These are phyloP conservation scores for Carex myosuroides DNA, from an alignment of 176 grass and related monocot genomes.

Conservation along the genomic window DNA sequence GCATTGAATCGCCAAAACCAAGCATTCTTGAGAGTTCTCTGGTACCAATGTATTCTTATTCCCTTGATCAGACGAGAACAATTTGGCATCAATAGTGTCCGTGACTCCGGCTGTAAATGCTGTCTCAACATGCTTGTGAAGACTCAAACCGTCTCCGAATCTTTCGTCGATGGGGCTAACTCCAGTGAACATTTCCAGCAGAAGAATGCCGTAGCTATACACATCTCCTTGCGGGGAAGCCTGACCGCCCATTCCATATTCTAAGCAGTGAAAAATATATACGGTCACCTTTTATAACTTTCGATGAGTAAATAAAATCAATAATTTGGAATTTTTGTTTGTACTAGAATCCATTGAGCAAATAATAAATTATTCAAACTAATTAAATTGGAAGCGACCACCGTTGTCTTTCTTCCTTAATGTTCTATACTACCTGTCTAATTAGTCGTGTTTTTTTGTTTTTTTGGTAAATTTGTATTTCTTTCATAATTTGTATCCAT, in stretches of 20 bases:
- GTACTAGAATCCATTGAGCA: background rate
- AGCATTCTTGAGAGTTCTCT: background rate
- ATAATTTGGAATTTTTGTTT: background rate
- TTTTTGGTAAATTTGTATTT: background rate
- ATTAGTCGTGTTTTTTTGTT: background rate
- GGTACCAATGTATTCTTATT: background rate
- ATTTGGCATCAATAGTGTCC: background rate
- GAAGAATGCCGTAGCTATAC: constrained; percentile 49
- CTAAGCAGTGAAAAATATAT: background rate
- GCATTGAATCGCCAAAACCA: constrained; percentile 14
- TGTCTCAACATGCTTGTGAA: background rate
- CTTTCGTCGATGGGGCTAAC: constrained; percentile 30
- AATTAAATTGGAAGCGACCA: background rate
- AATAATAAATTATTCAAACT: background rate
- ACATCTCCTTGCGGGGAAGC: constrained; percentile 25
- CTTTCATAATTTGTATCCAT: background rate
- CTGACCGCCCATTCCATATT: constrained; percentile 11
- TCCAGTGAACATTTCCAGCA: constrained; percentile 51
- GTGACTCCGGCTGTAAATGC: background rate
- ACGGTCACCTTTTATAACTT: background rate
- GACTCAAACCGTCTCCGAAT: constrained; percentile 27
- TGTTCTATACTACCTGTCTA: background rate
- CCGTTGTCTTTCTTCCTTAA: background rate
- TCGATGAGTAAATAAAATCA: background rate
- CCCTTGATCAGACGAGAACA: background rate